Evolutionary conservation across 495 filamentous ascomycete species (phyloP).

Genomic region (Aspergillus taichungensis): DNA sequence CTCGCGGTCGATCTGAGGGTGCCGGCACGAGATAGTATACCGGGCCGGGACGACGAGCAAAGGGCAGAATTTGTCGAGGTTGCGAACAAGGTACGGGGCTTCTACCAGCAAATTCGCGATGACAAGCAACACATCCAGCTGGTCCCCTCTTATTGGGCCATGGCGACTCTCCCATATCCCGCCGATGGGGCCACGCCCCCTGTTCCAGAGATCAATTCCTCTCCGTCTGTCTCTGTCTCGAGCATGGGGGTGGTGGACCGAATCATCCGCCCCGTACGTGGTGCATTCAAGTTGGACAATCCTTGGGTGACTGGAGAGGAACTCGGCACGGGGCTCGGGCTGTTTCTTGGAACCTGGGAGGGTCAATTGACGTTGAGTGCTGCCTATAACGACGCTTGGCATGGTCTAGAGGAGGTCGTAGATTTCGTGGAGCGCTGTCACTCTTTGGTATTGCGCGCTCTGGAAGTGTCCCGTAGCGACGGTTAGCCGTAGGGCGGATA

Average conservation of each 20-base stretch:
- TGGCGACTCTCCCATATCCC: constrained; percentile 14
- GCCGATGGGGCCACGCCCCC: constrained; percentile 8
- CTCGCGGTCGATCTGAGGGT: constrained; percentile 16
- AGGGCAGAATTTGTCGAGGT: constrained; percentile 6
- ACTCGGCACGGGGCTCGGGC: constrained; percentile 25
- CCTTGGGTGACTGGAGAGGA: constrained; percentile 37
- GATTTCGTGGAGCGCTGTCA: constrained; percentile 14
- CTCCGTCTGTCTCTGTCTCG: constrained; percentile 29
- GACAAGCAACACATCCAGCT: constrained; percentile 16
- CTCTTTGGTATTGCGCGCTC: too few species aligned
- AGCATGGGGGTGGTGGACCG: constrained; percentile 28
- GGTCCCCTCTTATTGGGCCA: constrained; percentile 20
- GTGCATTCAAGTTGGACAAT: constrained; percentile 16
- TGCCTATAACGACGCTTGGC: constrained; percentile 34
- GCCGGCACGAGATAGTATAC: neutral
- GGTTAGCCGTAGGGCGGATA: too few species aligned
- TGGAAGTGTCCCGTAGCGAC: too few species aligned
- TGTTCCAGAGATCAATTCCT: constrained; percentile 18
- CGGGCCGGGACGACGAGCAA: neutral
- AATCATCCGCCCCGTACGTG: constrained; percentile 15
- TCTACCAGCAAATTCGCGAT: constrained; percentile 18
- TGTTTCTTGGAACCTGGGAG: constrained; percentile 30
- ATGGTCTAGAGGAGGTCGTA: constrained; percentile 16
- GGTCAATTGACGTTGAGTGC: constrained; percentile 23
- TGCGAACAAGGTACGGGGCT: constrained; percentile 13